These are phyloP conservation scores for Suhomyces coccinellae DNA, from an alignment of 1,139 yeast species.

Conservation along the genomic window DNA sequence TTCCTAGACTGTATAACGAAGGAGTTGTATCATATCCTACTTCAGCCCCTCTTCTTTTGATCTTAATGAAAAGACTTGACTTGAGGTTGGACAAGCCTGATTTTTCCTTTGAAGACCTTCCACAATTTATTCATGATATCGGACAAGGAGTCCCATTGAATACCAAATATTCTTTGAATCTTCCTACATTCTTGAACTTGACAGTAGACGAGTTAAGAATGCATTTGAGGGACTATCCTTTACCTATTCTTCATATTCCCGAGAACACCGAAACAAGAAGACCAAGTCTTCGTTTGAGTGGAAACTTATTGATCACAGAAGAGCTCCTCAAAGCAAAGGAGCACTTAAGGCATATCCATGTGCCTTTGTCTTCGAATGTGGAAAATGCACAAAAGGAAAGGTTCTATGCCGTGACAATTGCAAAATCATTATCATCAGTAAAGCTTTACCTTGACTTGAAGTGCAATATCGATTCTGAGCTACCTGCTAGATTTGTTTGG, in stretches of 20 bases:
- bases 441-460: constrained; percentile 67
- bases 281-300: constrained; percentile 40
- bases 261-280: constrained; percentile 15
- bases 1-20: constrained; percentile 50
- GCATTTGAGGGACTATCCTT: constrained; percentile 67
- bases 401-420: constrained; percentile 61
- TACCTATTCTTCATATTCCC: constrained; percentile 54
- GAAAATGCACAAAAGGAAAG: constrained; percentile 39
- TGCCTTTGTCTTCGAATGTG: constrained; percentile 51
- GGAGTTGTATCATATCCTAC: constrained; percentile 58
- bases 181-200: constrained; percentile 61
- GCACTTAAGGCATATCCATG: constrained; percentile 58
- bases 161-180: constrained; percentile 62
- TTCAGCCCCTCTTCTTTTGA: constrained; percentile 63
- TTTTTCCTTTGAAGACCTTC: constrained; percentile 52
- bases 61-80: constrained; percentile 58
- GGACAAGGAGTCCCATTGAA: constrained; percentile 85
- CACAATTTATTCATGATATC: constrained; percentile 61
- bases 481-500: constrained; percentile 77
- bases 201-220: constrained; percentile 52
- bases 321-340: constrained; percentile 38
- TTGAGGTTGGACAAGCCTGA: constrained; percentile 55
- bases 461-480: constrained; percentile 54
- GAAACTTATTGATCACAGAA: constrained; percentile 52
- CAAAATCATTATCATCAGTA: constrained; percentile 76